Base-by-base conservation (phyloP, 2,329 filamentous ascomycete species). In the Fusarium dimerum region DNA sequence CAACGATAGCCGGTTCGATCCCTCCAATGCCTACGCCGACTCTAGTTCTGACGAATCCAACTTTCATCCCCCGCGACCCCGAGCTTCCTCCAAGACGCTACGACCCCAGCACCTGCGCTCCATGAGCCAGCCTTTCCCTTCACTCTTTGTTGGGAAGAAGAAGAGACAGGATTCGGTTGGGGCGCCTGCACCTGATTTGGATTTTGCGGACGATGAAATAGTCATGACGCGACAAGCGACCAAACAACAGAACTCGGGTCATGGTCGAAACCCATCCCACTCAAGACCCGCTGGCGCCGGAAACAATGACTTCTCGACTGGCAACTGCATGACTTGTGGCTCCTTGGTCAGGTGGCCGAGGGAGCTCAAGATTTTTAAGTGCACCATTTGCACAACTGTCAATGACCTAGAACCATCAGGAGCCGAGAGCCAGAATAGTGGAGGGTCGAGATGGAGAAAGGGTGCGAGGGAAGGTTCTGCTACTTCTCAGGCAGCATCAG, bases 281-380 rank as follows among this genome's bases (percentile, higher is more conserved):
- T 66, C 59, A 29, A 60, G 67, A 45, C 73, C 63, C 69, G 77
- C 57, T 10, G 62, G 57, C 7, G 45, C 57, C 11, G 70, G 68
- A 32, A 75, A 69, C 58, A 83, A 79, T 60, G 84, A 90, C 60
- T 83, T 87, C 64, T 77, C 79, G 29, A 86, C 84, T 32, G 88
- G 90, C 18, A 86, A 84, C 62, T 96, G 92, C 69, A 92, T 93
- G 83, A 92, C 91, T 34, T 96, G 92, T 70, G 89, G 87, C 63
- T 88, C 88, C 49, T 83, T 86, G 50, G 87, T 95, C 59, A 82
- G 88, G 51, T 96, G 91, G 87, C 90, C 90, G 2, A 83, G 80
- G 56, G 83, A 87, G 48, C 73, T 92, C 55, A 82, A 82, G 36
- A 82, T 87, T 38, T 96, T 94, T 71, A 83, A 90, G 62, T 96